phyloP scores from a whole-genome alignment of 2,329 filamentous ascomycete species.

The Rhynchosporium secalis region DNA sequence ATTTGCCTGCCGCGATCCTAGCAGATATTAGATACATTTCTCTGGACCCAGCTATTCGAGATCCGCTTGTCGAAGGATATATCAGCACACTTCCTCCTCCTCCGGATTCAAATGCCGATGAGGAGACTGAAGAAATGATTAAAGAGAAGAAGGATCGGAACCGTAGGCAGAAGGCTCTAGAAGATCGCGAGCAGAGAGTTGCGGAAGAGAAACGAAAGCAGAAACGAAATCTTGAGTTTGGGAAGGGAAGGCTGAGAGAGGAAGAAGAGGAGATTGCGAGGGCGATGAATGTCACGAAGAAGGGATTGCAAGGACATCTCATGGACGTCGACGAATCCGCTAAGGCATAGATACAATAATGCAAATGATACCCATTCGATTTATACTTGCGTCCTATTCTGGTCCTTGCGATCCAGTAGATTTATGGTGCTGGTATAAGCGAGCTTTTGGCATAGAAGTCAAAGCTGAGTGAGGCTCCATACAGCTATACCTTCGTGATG shows the following conservation, averaged over 20 bases:
- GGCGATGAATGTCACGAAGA: constrained; percentile 69
- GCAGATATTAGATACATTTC: constrained; percentile 70
- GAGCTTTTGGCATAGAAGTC: too few species aligned
- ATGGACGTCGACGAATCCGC: constrained; percentile 31
- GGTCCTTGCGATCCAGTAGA: not conserved
- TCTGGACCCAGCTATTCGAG: constrained; percentile 59
- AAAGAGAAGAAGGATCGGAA: constrained; percentile 53
- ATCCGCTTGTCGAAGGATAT: constrained; percentile 65
- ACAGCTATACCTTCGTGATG: too few species aligned
- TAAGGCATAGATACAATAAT: not conserved
- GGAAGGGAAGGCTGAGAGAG: constrained; percentile 62
- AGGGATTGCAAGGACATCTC: constrained; percentile 63
- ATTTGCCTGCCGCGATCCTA: constrained; percentile 62
- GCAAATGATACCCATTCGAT: not conserved
- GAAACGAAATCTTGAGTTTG: constrained; percentile 58
- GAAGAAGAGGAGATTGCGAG: constrained; percentile 67
- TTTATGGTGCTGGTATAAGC: not conserved
- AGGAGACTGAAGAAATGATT: constrained; percentile 54
- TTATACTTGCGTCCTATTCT: not conserved
- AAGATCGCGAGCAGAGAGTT: constrained; percentile 62
- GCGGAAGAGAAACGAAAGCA: constrained; percentile 63
- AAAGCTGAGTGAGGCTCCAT: too few species aligned
- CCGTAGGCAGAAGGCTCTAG: constrained; percentile 65
- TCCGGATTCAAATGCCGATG: constrained; percentile 48
- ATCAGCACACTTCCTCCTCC: constrained; percentile 63